A percentile compares a stretch with the other conserved stretches of the same genome.
Evolutionary conservation across 2,329 filamentous ascomycete species (phyloP).

Genomic region (Colletotrichum viniferum): DNA sequence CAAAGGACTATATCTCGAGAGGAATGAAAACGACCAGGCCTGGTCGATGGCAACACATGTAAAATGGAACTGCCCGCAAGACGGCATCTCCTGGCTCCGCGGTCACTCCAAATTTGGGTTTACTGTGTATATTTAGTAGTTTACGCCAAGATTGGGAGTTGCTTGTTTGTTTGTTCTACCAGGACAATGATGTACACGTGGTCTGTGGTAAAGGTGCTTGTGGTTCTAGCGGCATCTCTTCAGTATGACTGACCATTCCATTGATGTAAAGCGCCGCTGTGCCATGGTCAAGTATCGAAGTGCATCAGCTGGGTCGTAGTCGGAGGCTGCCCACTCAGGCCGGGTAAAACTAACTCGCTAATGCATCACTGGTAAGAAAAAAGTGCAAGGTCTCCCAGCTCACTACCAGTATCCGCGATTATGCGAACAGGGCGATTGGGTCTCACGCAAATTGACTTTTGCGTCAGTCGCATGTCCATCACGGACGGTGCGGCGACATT

Average conservation of each 20-base stretch:
- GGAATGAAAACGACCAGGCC: background rate
- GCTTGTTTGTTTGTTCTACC: background rate
- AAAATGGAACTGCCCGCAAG: background rate
- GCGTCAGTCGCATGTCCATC: background rate
- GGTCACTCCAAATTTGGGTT: background rate
- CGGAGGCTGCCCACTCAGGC: background rate
- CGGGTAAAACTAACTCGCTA: background rate
- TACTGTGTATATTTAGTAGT: background rate
- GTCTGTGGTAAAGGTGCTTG: background rate
- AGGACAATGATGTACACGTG: background rate
- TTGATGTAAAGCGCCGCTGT: background rate
- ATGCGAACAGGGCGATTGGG: background rate
- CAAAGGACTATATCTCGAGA: background rate
- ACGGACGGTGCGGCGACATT: background rate
- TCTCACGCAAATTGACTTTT: background rate
- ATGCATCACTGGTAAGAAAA: background rate
- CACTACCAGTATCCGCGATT: background rate
- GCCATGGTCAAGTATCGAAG: background rate
- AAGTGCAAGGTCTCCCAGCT: background rate
- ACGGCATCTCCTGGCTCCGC: background rate
- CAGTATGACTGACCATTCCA: background rate
- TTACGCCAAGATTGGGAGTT: background rate
- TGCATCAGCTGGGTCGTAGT: background rate
- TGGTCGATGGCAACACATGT: background rate
- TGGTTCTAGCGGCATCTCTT: background rate